Percentiles rank a stretch among this genome's conserved stretches.
phyloP scores from a whole-genome alignment of 2,329 filamentous ascomycete species.

The Blumeria hordei region DNA sequence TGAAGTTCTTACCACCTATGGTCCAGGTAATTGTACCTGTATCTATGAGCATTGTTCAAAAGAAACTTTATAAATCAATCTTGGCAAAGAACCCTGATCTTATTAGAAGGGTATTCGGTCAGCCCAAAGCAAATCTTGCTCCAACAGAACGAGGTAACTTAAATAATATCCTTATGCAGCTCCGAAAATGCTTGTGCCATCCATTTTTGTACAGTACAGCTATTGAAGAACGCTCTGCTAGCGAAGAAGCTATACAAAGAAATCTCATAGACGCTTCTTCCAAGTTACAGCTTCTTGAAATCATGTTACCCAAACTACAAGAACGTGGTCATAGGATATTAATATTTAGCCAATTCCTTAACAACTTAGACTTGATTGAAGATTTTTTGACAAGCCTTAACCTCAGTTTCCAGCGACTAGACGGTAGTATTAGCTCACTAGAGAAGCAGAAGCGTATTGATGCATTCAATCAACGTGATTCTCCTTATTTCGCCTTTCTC shows the following conservation, averaged over 20 bases:
- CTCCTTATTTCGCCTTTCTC: slow-evolving; percentile 67
- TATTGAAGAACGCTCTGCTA: slow-evolving; percentile 59
- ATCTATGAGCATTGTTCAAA: slow-evolving; percentile 85
- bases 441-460: slow-evolving; percentile 92
- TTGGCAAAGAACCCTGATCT: slow-evolving; percentile 74
- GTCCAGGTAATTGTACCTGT: slow-evolving; percentile 86
- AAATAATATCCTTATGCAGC: slow-evolving; percentile 87
- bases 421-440: slow-evolving; percentile 57
- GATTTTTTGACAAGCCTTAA: slow-evolving; percentile 66
- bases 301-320: slow-evolving; percentile 69
- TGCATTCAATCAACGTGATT: slow-evolving; percentile 68
- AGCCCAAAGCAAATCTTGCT: slow-evolving; percentile 31
- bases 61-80: slow-evolving; percentile 85
- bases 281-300: slow-evolving; percentile 62
- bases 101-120: slow-evolving; percentile 64
- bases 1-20: slow-evolving; percentile 82
- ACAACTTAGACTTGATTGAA: slow-evolving; percentile 71
- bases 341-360: slow-evolving; percentile 87
- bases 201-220: slow-evolving; percentile 81
- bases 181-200: slow-evolving; percentile 85
- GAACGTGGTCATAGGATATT: slow-evolving; percentile 73
- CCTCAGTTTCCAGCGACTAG: slow-evolving; percentile 53
- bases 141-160: slow-evolving; percentile 52
- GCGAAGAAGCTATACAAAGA: slow-evolving; percentile 37
- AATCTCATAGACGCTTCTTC: slow-evolving; percentile 81